A percentile compares a stretch with the other conserved stretches of the same genome.
Evolutionary conservation across 371 early-diverging fungal species (phyloP).

Genomic region (Parasitella parasitica): DNA sequence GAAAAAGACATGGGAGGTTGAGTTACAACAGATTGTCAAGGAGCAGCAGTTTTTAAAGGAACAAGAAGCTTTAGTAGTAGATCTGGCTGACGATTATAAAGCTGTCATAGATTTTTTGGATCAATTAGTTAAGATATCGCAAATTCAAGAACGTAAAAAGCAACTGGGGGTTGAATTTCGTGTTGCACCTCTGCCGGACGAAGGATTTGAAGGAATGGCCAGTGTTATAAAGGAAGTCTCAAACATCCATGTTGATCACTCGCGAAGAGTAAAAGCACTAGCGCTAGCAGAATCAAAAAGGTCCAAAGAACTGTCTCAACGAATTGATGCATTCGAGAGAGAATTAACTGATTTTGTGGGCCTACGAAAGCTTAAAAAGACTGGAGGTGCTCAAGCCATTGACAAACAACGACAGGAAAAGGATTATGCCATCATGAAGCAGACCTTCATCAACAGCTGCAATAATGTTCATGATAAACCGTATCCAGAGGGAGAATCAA

Average conservation of each 20-base stretch:
- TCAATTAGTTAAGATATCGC: conserved; percentile 60
- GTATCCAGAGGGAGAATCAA: no score
- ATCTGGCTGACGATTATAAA: conserved; percentile 64
- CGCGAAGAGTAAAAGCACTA: conserved; percentile 67
- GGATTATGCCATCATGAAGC: conserved; percentile 58
- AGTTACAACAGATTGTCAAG: conserved; percentile 74
- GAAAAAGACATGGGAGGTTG: conserved; percentile 82
- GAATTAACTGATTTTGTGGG: conserved; percentile 71
- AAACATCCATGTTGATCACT: conserved; percentile 66
- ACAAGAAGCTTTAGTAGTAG: conserved; percentile 64
- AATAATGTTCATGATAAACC: background rate
- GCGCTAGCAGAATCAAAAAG: conserved; percentile 64
- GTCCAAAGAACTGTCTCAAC: conserved; percentile 60
- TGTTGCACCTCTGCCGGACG: background rate
- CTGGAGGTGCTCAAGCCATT: conserved; percentile 70
- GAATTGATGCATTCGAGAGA: conserved; percentile 71
- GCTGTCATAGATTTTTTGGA: conserved; percentile 56
- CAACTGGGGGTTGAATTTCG: background rate
- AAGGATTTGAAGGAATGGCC: conserved; percentile 47
- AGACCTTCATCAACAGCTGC: conserved; percentile 39
- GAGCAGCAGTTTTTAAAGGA: conserved; percentile 81
- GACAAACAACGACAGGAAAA: conserved; percentile 65
- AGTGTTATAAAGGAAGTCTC: conserved; percentile 70
- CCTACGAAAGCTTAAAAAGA: conserved; percentile 60
- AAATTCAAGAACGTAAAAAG: conserved; percentile 49